Percentiles rank a stretch among this genome's conserved stretches.
These are phyloP conservation scores for Lachnellula hyalina DNA, from an alignment of 2,329 filamentous ascomycete genomes.

Conservation along the genomic window DNA sequence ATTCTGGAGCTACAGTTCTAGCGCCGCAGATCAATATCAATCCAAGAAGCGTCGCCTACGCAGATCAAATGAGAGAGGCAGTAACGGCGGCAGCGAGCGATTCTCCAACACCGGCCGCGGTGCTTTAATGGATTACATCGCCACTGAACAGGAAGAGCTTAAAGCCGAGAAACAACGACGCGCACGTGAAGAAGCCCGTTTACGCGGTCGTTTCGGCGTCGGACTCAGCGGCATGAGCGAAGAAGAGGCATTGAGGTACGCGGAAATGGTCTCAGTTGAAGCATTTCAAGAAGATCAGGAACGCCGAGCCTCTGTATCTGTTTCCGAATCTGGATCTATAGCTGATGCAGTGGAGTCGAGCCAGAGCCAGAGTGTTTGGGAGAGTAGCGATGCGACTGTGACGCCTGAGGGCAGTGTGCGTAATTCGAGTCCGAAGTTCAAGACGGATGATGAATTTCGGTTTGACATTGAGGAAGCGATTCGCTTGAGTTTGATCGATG, in stretches of 20 bases:
- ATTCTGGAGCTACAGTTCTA: conserved; percentile 93
- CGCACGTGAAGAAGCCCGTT: conserved; percentile 60
- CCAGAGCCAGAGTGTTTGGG: conserved; percentile 32
- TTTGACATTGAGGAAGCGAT: conserved; percentile 61
- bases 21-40: conserved; percentile 64
- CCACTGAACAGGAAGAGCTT: conserved; percentile 77
- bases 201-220: conserved; percentile 79
- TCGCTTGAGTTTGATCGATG: conserved; percentile 54
- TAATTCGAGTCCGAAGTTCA: conserved; percentile 20
- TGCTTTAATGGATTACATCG: conserved; percentile 75
- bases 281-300: conserved; percentile 52
- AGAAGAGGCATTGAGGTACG: conserved; percentile 60
- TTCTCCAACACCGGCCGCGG: conserved; percentile 60
- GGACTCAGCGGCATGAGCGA: conserved; percentile 65
- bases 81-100: conserved; percentile 50
- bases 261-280: conserved; percentile 62
- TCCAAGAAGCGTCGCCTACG: conserved; percentile 75
- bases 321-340: conserved; percentile 43
- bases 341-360: conserved; percentile 39
- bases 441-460: conserved; percentile 44
- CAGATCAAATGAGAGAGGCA: conserved; percentile 54
- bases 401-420: conserved; percentile 52
- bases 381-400: conserved; percentile 39
- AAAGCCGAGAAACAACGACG: conserved; percentile 65
- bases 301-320: conserved; percentile 38